These are phyloP conservation scores for Drechslerella coelobrocha DNA, from an alignment of 2,329 filamentous ascomycete genomes.

Conservation along the genomic window DNA sequence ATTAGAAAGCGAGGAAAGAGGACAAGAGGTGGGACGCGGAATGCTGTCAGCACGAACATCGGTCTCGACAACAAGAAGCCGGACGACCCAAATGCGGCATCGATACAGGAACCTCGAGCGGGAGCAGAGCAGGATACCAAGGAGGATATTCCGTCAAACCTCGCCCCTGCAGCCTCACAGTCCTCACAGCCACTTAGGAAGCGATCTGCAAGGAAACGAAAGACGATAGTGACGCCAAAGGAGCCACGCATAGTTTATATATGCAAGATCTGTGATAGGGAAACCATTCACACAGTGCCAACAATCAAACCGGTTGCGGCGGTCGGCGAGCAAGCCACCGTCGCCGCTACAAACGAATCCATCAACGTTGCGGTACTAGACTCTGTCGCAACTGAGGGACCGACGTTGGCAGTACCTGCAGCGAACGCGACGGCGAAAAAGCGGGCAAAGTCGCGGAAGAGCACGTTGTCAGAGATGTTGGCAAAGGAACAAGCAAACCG, in stretches of 20 bases:
- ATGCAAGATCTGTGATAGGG: slow-evolving; percentile 38
- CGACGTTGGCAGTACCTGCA: not conserved
- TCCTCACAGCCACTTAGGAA: not conserved
- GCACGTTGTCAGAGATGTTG: slow-evolving; percentile 39
- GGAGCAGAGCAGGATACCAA: not conserved
- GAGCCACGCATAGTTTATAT: slow-evolving; percentile 37
- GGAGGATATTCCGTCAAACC: not conserved
- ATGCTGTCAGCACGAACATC: not conserved
- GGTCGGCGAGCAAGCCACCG: slow-evolving; percentile 15
- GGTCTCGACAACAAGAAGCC: slow-evolving; percentile 19
- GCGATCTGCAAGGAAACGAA: not conserved
- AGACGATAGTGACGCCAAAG: slow-evolving; percentile 8
- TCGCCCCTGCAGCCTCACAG: not conserved
- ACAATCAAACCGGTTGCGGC: slow-evolving; percentile 12
- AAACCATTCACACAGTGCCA: slow-evolving; percentile 35
- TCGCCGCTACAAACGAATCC: no score
- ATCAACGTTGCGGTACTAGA: no score
- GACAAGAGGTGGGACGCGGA: slow-evolving; percentile 19
- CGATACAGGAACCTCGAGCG: no score
- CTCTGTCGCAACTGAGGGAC: not conserved
- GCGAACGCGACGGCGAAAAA: slow-evolving; percentile 38
- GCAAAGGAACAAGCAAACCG: slow-evolving; percentile 41
- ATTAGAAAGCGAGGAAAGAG: slow-evolving; percentile 37
- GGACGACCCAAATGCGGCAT: not conserved
- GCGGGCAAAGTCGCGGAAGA: slow-evolving; percentile 46